These are phyloP conservation scores for Fistulinella cinereoalba DNA, from an alignment of 1,284 basidiomycete genomes.

Conservation along the genomic window DNA sequence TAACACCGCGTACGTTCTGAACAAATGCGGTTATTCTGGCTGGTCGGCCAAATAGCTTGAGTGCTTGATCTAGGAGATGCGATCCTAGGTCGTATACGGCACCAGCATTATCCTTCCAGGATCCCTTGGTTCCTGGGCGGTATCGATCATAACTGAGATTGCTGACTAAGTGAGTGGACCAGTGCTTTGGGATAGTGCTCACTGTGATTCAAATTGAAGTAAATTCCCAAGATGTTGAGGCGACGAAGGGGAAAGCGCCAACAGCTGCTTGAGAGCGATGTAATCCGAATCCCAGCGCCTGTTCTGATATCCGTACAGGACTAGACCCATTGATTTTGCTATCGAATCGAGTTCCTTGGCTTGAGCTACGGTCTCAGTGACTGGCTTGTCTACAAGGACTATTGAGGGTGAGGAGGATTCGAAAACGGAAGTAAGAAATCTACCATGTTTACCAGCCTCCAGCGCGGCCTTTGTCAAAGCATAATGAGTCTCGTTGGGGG, in stretches of 20 bases:
- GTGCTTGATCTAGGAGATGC: slow-evolving; percentile 75
- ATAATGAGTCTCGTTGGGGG: slow-evolving; percentile 82
- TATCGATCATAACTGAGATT: slow-evolving; percentile 70
- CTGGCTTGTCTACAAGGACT: slow-evolving; percentile 85
- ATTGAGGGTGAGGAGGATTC: slow-evolving; percentile 3
- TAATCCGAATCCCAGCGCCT: slow-evolving; percentile 84
- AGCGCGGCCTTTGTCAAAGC: slow-evolving; percentile 61
- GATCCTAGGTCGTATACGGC: slow-evolving; percentile 64
- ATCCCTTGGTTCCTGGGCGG: slow-evolving; percentile 62
- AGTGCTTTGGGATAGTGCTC: slow-evolving; percentile 21
- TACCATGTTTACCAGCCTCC: slow-evolving; percentile 77
- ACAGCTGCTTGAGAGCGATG: slow-evolving; percentile 65
- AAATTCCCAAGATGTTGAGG: slow-evolving; percentile 59
- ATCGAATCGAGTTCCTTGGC: slow-evolving; percentile 66
- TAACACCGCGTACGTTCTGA: slow-evolving; percentile 65
- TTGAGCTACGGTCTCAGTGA: slow-evolving; percentile 64
- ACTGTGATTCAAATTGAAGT: slow-evolving; percentile 77
- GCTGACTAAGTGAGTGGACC: neutral
- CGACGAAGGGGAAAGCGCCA: slow-evolving; percentile 52
- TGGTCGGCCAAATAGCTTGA: slow-evolving; percentile 77
- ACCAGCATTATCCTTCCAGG: slow-evolving; percentile 69
- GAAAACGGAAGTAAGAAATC: slow-evolving; percentile 14
- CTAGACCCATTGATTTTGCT: slow-evolving; percentile 61
- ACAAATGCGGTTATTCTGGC: slow-evolving; percentile 65
- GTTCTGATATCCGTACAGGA: slow-evolving; percentile 81